A percentile compares a stretch with the other conserved stretches of the same genome.
phyloP scores from a whole-genome alignment of 2,329 filamentous ascomycete species.

The Penicillium sp. region DNA sequence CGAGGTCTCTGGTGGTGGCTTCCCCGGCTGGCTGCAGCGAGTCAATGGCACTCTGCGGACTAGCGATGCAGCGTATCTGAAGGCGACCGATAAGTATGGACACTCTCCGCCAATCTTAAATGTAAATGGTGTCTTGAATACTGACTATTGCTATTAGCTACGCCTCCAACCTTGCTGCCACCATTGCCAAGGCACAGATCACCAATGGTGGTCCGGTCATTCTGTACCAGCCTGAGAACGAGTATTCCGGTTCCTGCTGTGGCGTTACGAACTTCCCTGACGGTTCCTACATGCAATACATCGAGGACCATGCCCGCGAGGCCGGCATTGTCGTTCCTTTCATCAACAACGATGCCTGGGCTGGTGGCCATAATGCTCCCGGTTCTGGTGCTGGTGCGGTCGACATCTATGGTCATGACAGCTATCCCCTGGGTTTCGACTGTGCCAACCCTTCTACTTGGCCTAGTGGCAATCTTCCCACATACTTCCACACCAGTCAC shows the following conservation, averaged over 20 bases:
- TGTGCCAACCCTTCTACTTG: constrained; percentile 61
- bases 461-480: constrained; percentile 60
- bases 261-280: constrained; percentile 62
- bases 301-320: constrained; percentile 67
- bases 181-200: constrained; percentile 75
- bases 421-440: constrained; percentile 57
- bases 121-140: neutral
- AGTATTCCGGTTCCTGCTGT: constrained; percentile 62
- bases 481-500: constrained; percentile 57
- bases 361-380: constrained; percentile 64
- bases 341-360: constrained; percentile 72
- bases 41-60: constrained; percentile 67
- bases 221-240: constrained; percentile 78
- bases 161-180: constrained; percentile 60
- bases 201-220: constrained; percentile 81
- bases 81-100: constrained; percentile 65
- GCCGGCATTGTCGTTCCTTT: constrained; percentile 73
- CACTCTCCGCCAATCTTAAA: neutral
- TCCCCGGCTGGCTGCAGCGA: constrained; percentile 76
- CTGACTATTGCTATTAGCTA: constrained; percentile 50
- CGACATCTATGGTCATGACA: constrained; percentile 69
- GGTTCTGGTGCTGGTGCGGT: constrained; percentile 59
- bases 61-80: constrained; percentile 61
- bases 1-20: constrained; percentile 74
- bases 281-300: constrained; percentile 68